Conservation (phyloP, 202 grass and related monocot species). For the Dendrocalamus latiflorus region DNA sequence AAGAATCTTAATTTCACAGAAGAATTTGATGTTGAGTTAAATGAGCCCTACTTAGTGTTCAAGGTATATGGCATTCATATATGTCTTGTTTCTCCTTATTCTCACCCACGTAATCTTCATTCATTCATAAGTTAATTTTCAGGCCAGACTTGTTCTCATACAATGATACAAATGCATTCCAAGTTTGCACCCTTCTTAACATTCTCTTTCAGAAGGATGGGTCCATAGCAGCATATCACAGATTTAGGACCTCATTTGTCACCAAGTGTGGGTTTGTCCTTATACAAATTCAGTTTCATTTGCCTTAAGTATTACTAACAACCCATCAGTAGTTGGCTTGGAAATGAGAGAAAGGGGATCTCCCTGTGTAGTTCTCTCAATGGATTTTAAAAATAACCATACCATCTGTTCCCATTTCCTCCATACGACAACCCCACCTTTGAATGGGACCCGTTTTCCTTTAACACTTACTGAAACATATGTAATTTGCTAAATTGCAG, state of each 20-base stretch:
- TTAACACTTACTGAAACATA: neutral
- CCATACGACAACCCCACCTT: neutral
- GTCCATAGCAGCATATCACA: neutral
- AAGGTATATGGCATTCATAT: conserved; percentile 69
- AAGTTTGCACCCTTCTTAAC: neutral
- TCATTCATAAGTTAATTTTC: neutral
- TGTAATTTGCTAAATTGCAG: conserved; percentile 35
- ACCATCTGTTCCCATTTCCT: neutral
- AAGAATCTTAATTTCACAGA: conserved; percentile 80
- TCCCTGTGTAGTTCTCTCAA: too few relatives aligned
- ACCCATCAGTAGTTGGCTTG: too few relatives aligned
- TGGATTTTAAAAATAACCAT: neutral
- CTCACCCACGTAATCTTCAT: too few relatives aligned
- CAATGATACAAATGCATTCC: neutral
- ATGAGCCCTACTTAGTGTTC: conserved; percentile 96
- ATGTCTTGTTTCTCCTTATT: too few relatives aligned
- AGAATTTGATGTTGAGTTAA: conserved; percentile 87
- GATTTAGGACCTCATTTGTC: neutral
- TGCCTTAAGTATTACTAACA: too few relatives aligned
- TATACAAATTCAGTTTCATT: neutral
- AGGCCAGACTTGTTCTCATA: neutral
- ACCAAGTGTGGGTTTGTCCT: neutral
- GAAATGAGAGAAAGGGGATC: too few relatives aligned
- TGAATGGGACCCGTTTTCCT: neutral
- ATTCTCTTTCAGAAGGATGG: neutral